Percentiles rank a stretch among this genome's conserved stretches.
These are phyloP conservation scores for Gryganskiella cystojenkinii DNA, from an alignment of 192 early-diverging fungal genomes.

Conservation along the genomic window DNA sequence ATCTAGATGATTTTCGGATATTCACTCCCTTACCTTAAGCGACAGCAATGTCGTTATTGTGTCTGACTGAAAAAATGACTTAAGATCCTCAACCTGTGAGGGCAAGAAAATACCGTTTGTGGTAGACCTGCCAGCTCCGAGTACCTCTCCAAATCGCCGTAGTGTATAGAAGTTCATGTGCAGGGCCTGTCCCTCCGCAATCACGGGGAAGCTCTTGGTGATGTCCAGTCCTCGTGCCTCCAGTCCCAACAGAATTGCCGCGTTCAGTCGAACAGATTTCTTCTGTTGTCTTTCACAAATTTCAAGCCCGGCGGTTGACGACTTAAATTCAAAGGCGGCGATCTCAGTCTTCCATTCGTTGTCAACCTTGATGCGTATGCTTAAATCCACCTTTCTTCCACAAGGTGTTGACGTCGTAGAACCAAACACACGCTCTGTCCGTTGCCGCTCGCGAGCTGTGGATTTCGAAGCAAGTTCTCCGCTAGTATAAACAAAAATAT, in stretches of 20 bases:
- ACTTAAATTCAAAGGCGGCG: too few species aligned
- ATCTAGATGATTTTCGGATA: too few species aligned
- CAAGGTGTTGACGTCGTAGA: neutral
- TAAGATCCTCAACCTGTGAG: too few species aligned
- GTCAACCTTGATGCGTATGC: neutral
- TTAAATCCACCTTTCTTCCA: neutral
- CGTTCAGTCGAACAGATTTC: too few species aligned
- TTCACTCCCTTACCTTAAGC: too few species aligned
- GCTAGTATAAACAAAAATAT: neutral
- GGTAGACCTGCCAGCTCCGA: neutral
- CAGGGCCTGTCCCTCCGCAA: conserved; percentile 6
- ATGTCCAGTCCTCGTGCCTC: neutral
- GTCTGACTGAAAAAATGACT: too few species aligned
- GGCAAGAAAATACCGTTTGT: too few species aligned
- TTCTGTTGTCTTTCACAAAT: too few species aligned
- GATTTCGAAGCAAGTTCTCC: neutral
- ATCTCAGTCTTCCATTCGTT: too few species aligned
- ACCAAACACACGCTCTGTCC: neutral
- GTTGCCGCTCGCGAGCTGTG: neutral
- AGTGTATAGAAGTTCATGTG: conserved; percentile 10
- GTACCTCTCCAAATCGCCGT: neutral
- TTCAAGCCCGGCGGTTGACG: too few species aligned
- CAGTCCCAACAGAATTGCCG: too few species aligned
- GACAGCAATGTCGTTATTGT: too few species aligned
- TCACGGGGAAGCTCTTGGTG: neutral